These are phyloP conservation scores for Backusella parvicylindrica DNA, from an alignment of 192 early-diverging fungal species.

Conservation along the genomic window DNA sequence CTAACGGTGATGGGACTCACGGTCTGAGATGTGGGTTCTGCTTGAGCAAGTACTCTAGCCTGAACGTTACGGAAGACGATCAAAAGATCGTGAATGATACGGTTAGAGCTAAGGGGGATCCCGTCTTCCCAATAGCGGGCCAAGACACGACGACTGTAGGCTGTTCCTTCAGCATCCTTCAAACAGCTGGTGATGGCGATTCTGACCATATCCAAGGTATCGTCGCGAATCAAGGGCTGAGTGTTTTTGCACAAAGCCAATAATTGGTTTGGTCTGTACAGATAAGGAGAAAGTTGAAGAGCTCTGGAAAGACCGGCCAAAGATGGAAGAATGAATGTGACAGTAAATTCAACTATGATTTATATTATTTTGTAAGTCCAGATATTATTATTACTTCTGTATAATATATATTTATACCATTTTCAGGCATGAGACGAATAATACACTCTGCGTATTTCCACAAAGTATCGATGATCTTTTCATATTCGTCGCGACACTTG, in stretches of 20 bases:
- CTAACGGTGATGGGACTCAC: background rate
- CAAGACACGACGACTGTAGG: slow-evolving; percentile 48
- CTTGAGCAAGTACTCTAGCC: slow-evolving; percentile 39
- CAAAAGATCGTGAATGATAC: slow-evolving; percentile 46
- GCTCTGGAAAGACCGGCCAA: slow-evolving; percentile 56
- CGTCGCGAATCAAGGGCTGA: slow-evolving; percentile 45
- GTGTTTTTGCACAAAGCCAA: slow-evolving; percentile 43
- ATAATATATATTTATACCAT: background rate
- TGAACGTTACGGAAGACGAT: slow-evolving; percentile 53
- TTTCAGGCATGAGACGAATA: background rate
- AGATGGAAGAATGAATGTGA: slow-evolving; percentile 56
- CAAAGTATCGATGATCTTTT: slow-evolving; percentile 36
- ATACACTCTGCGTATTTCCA: slow-evolving; percentile 47
- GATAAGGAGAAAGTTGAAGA: slow-evolving; percentile 43
- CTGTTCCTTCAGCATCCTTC: slow-evolving; percentile 28
- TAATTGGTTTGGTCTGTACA: slow-evolving; percentile 45
- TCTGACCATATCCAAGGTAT: slow-evolving; percentile 41
- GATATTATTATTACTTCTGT: background rate
- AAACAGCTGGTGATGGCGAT: slow-evolving; percentile 36
- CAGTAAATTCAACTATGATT: slow-evolving; percentile 37
- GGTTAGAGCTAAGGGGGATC: slow-evolving; percentile 51
- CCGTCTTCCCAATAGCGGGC: slow-evolving; percentile 41
- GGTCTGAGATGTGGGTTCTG: slow-evolving; percentile 2
- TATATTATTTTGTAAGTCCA: background rate
- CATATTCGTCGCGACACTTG: slow-evolving; percentile 32